Evolutionary conservation across 1,284 basidiomycete genomes (phyloP).

Genomic region (Mixia osmundae): DNA sequence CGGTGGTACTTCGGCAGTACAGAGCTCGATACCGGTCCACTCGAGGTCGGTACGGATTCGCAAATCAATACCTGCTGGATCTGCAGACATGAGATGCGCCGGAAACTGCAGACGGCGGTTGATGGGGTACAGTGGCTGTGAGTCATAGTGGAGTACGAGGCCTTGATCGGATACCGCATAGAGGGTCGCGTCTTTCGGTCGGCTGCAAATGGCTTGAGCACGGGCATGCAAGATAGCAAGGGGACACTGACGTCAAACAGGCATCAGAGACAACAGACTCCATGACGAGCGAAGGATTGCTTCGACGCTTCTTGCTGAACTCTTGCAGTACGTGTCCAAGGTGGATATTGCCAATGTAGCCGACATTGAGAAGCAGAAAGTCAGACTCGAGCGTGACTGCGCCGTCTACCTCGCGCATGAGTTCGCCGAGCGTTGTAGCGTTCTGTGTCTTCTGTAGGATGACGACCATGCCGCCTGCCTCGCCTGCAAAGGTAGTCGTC

Average conservation of each 20-base stretch:
- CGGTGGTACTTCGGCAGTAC: slow-evolving; percentile 50
- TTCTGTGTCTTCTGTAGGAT: slow-evolving; percentile 28
- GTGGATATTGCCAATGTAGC: slow-evolving; percentile 78
- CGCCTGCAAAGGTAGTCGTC: too few species aligned
- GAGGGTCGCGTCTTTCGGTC: not conserved
- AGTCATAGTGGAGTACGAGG: slow-evolving; percentile 13
- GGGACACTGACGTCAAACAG: slow-evolving; percentile 15
- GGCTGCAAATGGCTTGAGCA: slow-evolving; percentile 4
- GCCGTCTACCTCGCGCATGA: slow-evolving; percentile 86
- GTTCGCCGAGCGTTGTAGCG: slow-evolving; percentile 79
- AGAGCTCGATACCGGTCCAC: slow-evolving; percentile 46
- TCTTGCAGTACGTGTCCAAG: slow-evolving; percentile 67
- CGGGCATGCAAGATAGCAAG: slow-evolving; percentile 7
- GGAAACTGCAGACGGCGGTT: slow-evolving; percentile 29
- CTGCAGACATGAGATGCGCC: slow-evolving; percentile 45
- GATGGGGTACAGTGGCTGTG: slow-evolving; percentile 9
- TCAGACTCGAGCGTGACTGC: slow-evolving; percentile 45
- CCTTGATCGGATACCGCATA: slow-evolving; percentile 6
- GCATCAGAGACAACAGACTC: slow-evolving; percentile 12
- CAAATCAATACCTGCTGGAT: slow-evolving; percentile 35
- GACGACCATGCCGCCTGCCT: too few species aligned
- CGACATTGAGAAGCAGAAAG: slow-evolving; percentile 80
- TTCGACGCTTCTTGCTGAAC: slow-evolving; percentile 10
- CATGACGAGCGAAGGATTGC: slow-evolving; percentile 14
- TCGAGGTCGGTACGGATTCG: slow-evolving; percentile 22